Conservation (phyloP, 2,329 filamentous ascomycete species). For the Microcera coccophila region DNA sequence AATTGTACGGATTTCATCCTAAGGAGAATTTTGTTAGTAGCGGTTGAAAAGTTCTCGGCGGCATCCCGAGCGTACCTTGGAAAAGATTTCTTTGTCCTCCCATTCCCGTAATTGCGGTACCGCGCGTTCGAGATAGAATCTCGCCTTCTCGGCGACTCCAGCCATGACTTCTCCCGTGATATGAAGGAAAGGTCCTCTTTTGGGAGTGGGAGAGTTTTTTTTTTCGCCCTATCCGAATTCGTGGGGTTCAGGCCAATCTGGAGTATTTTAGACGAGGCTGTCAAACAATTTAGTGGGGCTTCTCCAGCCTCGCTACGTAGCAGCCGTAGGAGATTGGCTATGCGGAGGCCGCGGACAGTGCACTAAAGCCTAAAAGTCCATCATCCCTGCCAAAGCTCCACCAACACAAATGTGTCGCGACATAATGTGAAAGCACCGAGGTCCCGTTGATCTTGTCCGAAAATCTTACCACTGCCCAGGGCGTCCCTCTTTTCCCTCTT, state of each 20-base stretch:
- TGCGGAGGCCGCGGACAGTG: conserved; percentile 8
- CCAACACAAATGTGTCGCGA: conserved; percentile 22
- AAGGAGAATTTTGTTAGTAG: background rate
- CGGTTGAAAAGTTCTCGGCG: no score
- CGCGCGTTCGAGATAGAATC: conserved; percentile 88
- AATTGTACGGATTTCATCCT: conserved; percentile 88
- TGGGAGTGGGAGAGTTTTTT: background rate
- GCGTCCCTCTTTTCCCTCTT: conserved; percentile 13
- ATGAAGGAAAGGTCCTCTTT: background rate
- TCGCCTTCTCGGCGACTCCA: conserved; percentile 84
- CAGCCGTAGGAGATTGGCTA: background rate
- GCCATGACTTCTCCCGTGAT: conserved; percentile 55
- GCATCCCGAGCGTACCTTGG: conserved; percentile 61
- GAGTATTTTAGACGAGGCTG: conserved; percentile 7
- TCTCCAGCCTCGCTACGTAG: conserved; percentile 13
- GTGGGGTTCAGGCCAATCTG: background rate
- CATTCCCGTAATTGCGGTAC: conserved; percentile 91
- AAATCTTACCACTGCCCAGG: conserved; percentile 25
- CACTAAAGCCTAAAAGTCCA: background rate
- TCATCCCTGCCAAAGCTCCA: conserved; percentile 13
- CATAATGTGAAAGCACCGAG: conserved; percentile 27
- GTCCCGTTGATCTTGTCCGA: conserved; percentile 18
- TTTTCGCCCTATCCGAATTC: background rate
- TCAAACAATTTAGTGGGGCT: conserved; percentile 17
- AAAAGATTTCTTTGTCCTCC: conserved; percentile 88